A percentile compares a stretch with the other conserved stretches of the same genome.
Conservation (phyloP, 2,329 filamentous ascomycete species). For the Aspergillus pseudotamarii region DNA sequence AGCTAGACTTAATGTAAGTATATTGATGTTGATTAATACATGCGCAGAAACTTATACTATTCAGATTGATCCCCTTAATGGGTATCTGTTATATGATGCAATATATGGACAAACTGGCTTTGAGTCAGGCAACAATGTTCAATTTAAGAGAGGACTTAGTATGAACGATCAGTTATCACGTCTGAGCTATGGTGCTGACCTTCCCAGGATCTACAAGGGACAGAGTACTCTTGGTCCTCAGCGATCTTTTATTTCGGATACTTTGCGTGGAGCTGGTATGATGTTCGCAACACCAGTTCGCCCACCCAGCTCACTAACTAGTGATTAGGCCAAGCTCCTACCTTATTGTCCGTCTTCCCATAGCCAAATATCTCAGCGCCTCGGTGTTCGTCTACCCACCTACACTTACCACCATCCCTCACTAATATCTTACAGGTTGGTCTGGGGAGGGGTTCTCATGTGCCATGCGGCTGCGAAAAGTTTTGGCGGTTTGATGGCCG, state of each 20-base stretch:
- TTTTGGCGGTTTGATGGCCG: conserved; percentile 40
- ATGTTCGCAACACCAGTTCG: no score
- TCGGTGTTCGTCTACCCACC: conserved; percentile 29
- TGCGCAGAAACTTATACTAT: not conserved
- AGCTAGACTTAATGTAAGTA: conserved; percentile 31
- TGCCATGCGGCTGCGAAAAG: conserved; percentile 33
- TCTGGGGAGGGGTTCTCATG: conserved; percentile 38
- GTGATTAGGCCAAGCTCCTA: conserved; percentile 34
- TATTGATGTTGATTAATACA: not conserved
- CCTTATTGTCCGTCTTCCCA: conserved; percentile 37
- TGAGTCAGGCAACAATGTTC: conserved; percentile 34
- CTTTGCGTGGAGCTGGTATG: conserved; percentile 38
- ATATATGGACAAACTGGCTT: conserved; percentile 35
- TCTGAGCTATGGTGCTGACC: conserved; percentile 2
- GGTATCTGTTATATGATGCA: conserved; percentile 33
- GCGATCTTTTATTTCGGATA: conserved; percentile 41
- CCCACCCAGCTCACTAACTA: not conserved
- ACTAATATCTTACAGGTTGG: conserved; percentile 13
- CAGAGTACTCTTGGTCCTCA: conserved; percentile 35
- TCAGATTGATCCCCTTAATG: conserved; percentile 32
- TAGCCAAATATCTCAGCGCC: conserved; percentile 33
- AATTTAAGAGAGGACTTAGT: conserved; percentile 28
- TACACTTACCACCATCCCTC: conserved; percentile 4
- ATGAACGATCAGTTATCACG: not conserved
- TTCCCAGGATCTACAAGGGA: conserved; percentile 26